These are phyloP conservation scores for Hericium rajendrae DNA, from an alignment of 768 basidiomycete species.

Conservation along the genomic window DNA sequence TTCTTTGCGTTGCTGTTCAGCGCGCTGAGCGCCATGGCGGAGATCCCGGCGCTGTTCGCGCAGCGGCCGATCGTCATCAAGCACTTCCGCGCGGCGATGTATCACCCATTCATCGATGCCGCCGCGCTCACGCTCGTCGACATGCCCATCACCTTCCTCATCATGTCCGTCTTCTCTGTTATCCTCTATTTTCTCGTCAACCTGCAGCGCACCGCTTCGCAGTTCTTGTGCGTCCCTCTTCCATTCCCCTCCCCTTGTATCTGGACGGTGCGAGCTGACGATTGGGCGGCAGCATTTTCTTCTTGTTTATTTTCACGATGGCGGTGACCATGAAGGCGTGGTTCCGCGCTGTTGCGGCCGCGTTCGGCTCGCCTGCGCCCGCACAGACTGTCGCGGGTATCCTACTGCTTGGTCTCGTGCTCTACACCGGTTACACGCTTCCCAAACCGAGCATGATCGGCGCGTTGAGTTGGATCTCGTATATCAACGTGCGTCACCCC, in stretches of 20 bases:
- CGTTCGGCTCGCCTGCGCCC: conserved; percentile 46
- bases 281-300: conserved; percentile 35
- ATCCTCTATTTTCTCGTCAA: conserved; percentile 55
- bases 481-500: conserved; percentile 39
- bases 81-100: conserved; percentile 53
- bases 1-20: conserved; percentile 62
- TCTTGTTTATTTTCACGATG: conserved; percentile 47
- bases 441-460: conserved; percentile 59
- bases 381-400: conserved; percentile 53
- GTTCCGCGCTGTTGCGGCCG: conserved; percentile 62
- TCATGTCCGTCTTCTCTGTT: conserved; percentile 34
- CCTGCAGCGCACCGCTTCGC: conserved; percentile 41
- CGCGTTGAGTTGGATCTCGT: conserved; percentile 58
- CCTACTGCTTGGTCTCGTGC: conserved; percentile 40
- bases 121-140: conserved; percentile 54
- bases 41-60: conserved; percentile 45
- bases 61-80: conserved; percentile 53
- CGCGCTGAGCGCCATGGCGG: conserved; percentile 51
- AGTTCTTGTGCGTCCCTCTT: conserved; percentile 51
- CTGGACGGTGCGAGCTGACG: neutral
- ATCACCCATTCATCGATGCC: conserved; percentile 46
- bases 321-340: conserved; percentile 63
- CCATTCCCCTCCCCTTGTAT: neutral
- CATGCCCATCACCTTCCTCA: conserved; percentile 44
- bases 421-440: conserved; percentile 52